phyloP scores from a whole-genome alignment of 495 filamentous ascomycete species.

The Mycothermus thermophilus region DNA sequence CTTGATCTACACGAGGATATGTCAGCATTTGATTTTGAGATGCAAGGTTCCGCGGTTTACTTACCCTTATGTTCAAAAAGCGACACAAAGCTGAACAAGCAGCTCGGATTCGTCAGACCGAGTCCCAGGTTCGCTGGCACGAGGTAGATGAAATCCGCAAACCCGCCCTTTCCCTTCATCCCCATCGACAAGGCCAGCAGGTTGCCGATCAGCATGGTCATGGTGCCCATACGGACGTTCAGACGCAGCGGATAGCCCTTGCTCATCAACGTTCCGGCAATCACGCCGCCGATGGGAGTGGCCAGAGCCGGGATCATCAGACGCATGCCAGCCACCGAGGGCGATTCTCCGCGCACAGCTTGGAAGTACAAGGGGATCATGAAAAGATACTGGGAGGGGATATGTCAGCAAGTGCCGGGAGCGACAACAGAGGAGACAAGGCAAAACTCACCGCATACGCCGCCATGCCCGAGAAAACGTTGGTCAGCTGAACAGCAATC shows the following conservation, averaged over 20 bases:
- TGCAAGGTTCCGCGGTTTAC: too few species aligned
- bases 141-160: conserved; percentile 45
- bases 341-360: conserved; percentile 45
- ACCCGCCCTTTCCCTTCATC: conserved; percentile 45
- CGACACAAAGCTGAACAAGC: conserved; percentile 50
- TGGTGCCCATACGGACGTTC: conserved; percentile 42
- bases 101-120: conserved; percentile 48
- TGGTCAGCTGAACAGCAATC: conserved; percentile 42
- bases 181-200: conserved; percentile 37
- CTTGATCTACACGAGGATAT: conserved; percentile 38
- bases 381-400: conserved; percentile 59
- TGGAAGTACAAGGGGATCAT: conserved; percentile 52
- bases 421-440: too few species aligned
- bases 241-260: conserved; percentile 42
- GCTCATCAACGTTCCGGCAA: conserved; percentile 49
- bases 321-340: conserved; percentile 43
- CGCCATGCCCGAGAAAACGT: conserved; percentile 48
- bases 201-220: conserved; percentile 48
- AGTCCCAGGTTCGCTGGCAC: conserved; percentile 51
- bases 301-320: conserved; percentile 48
- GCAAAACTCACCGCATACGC: conserved; percentile 47
- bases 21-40: too few species aligned
- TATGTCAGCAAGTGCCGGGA: too few species aligned
- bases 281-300: conserved; percentile 44
- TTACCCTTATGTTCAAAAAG: conserved; percentile 48